Evolutionary conservation across 208 protist genomes (phyloP), one percentile per base, ranked within the genome.

Genomic region (Trypanosoma cruzi): DNA sequence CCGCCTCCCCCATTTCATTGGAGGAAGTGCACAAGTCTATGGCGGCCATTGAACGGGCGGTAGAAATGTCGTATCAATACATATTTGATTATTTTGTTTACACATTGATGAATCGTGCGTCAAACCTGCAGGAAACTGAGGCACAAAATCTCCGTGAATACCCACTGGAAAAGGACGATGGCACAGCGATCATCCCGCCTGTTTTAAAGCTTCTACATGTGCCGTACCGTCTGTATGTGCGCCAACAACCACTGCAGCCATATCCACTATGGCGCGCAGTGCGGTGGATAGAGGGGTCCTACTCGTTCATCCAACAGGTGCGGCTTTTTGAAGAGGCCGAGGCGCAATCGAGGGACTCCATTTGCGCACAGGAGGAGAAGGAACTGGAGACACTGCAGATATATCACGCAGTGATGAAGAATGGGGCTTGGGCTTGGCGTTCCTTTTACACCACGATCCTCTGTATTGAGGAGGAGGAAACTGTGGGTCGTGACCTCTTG

Each of bases 341-440:
- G 54, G 44, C 52, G 20, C 26, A 52, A 22, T 36, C 31, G 26
- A 34, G 77, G 26, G 46, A 37, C 8, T 18, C 31, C 8, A 10
- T 82, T 4, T 36, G 37, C 20, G 28, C 36, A 31, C 29, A 57
- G 18, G 61, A 82, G 60, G 52, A 4, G 10, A 4, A 31, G 20
- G 60, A 69, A 31, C 24, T 29, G 1, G 56, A 71, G n/a, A 71
- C 56, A 22, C 63, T 75, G 2, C n/a, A 59, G 36, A 22, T 71
- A 2, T 75, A 55, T 16, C 36, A 65, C 1, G 29, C 31, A 8
- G 65, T 58, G 28, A 71, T 88, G 18, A 63, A 75, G 22, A 22
- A 52, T 2, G 79, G 80, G 18, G 68, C 82, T 3, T 80, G 79
- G 31, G 59, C 75, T 22, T 71, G 64, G 64, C 67, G 64, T 10